Conservation (phyloP, 2,329 filamentous ascomycete genomes). For the Rachicladosporium sp. region DNA sequence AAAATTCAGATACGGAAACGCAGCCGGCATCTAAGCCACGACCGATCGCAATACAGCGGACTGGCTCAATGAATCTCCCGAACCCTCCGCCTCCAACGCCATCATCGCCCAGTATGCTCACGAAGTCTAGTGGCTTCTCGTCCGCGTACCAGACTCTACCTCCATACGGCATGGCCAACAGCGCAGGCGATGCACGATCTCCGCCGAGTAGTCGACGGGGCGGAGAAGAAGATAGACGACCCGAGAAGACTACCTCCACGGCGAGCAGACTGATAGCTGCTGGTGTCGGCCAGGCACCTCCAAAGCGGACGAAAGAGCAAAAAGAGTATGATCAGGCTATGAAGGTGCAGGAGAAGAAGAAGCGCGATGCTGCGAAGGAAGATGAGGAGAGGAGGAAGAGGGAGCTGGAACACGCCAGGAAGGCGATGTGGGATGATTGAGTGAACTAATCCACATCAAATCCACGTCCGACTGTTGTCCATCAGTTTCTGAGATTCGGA, state of each 20-base stretch:
- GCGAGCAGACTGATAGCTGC: conserved; percentile 82
- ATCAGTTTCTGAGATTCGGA: too few relatives aligned
- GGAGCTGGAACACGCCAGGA: conserved; percentile 60
- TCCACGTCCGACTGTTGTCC: too few relatives aligned
- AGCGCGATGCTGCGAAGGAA: conserved; percentile 58
- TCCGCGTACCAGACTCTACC: conserved; percentile 16
- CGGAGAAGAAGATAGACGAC: conserved; percentile 28
- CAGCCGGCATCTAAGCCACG: conserved; percentile 13
- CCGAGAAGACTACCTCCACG: conserved; percentile 88
- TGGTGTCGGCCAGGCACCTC: conserved; percentile 68
- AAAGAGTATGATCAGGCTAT: conserved; percentile 71
- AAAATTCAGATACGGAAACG: conserved; percentile 22
- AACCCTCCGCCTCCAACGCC: conserved; percentile 56
- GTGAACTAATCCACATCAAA: too few relatives aligned
- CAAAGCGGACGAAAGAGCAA: conserved; percentile 78
- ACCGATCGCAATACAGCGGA: conserved; percentile 16
- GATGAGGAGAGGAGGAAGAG: conserved; percentile 51
- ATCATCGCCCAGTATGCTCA: conserved; percentile 38
- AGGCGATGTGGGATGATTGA: conserved; percentile 70
- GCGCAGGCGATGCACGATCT: conserved; percentile 1
- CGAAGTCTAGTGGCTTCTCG: conserved; percentile 6
- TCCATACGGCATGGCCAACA: conserved; percentile 13
- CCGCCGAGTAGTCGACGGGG: neutral
- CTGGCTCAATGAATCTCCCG: conserved; percentile 21
- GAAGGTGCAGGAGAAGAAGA: conserved; percentile 72